A percentile compares a stretch with the other conserved stretches of the same genome.
Evolutionary conservation across 352 stramenopile genomes (phyloP).

Genomic region (Phytophthora sp.): DNA sequence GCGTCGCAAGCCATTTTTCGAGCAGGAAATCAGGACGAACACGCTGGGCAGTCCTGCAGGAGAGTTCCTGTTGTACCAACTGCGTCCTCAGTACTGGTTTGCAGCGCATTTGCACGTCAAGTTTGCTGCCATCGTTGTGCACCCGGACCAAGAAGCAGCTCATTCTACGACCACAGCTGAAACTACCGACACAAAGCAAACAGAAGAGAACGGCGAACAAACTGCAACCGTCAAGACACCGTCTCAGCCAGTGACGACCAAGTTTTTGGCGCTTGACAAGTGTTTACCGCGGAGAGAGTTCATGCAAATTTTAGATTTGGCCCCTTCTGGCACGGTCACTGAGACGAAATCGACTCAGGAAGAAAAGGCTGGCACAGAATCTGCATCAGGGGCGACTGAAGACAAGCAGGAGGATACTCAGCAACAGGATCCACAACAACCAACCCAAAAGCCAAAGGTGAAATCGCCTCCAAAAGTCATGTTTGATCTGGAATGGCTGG

Average conservation of each 20-base stretch:
- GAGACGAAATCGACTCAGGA: not conserved
- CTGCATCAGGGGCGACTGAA: not conserved
- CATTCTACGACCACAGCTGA: no score
- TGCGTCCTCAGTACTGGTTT: slow-evolving; percentile 98
- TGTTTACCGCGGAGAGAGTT: slow-evolving; percentile 95
- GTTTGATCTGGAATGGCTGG: slow-evolving; percentile 96
- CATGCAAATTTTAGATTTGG: slow-evolving; percentile 94
- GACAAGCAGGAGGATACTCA: slow-evolving; percentile 6
- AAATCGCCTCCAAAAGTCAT: slow-evolving; percentile 67
- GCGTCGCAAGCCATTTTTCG: slow-evolving; percentile 94
- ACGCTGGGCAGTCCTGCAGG: slow-evolving; percentile 93
- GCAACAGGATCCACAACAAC: not conserved
- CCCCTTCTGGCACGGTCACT: not conserved
- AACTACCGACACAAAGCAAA: slow-evolving; percentile 6
- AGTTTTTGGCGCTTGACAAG: slow-evolving; percentile 97
- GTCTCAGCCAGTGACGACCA: slow-evolving; percentile 31
- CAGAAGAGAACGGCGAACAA: slow-evolving; percentile 2
- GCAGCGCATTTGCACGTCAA: slow-evolving; percentile 98
- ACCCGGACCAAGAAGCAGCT: slow-evolving; percentile 62
- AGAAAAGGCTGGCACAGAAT: slow-evolving; percentile 2
- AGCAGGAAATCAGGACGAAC: slow-evolving; percentile 94
- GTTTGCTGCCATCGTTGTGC: slow-evolving; percentile 95
- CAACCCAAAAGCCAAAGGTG: not conserved
- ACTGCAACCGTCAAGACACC: slow-evolving; percentile 3
- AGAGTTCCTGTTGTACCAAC: slow-evolving; percentile 91